Base-by-base conservation (phyloP, 2,329 filamentous ascomycete genomes). In the Colletotrichum horii region DNA sequence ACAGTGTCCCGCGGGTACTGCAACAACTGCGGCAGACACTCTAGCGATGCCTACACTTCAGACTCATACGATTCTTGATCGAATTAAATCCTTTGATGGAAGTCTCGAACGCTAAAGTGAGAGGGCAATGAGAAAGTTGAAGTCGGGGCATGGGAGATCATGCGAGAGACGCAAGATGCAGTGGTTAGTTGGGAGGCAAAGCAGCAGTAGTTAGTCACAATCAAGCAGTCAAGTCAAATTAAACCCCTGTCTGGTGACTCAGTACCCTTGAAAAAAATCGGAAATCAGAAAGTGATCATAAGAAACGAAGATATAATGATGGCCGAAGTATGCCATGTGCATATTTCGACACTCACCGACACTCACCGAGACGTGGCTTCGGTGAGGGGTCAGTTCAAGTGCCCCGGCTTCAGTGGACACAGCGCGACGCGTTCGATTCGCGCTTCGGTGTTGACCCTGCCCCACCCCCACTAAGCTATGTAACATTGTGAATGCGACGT, bases 101-200 rank as follows among this genome's bases (percentile, higher is more conserved):
- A 22, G n/a, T 32, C 0, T 28, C 0, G 6, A 30, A 8, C 32
- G n/a, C 4, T 52, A 0, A 4, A 22, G 22, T 3, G n/a, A 22
- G 1, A 4, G 11, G 6, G 12, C 0, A 3, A 24, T 22, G 6
- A 3, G 11, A 22, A 22, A 1, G 4, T 22, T 14, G 12, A 2
- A 22, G 43, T 48, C 0, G 2, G n/a, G n/a, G n/a, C 11, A n/a
- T 4, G 36, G 8, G 19, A 48, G 43, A 48, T 36, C 14, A 3
- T 22, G 43, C 19, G 43, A 48, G 43, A 14, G n/a, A 7, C 9
- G 43, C 6, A 14, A 52, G 43, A 52, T 14, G n/a, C n/a, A 52
- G 43, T 52, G 6, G n/a, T 2, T 6, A 14, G n/a, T 14, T 0
- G 6, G 19, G n/a, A 52, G 4, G 11, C 43, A 52, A 0, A 22